Conservation (phyloP, 768 basidiomycete genomes). For the Clathrus columnatus region DNA sequence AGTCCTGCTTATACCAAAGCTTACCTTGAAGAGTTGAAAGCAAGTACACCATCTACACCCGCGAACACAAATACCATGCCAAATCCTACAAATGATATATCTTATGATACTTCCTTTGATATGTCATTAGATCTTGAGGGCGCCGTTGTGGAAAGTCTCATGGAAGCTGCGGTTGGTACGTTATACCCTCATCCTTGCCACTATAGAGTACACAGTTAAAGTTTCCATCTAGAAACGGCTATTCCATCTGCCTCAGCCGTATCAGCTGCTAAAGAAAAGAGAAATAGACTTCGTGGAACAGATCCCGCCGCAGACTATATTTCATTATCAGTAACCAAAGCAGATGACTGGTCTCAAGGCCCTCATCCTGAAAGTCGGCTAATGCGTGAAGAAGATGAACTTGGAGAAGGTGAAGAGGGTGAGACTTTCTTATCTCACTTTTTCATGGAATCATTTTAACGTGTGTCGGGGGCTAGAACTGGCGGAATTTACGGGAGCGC, state of each 20-base stretch:
- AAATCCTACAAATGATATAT: constrained; percentile 42
- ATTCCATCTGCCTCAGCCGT: constrained; percentile 71
- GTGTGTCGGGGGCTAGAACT: constrained; percentile 43
- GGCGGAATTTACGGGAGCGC: constrained; percentile 80
- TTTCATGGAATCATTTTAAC: not conserved
- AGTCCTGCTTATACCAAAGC: constrained; percentile 63
- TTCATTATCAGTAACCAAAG: constrained; percentile 60
- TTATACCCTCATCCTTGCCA: not conserved
- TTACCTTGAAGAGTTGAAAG: constrained; percentile 70
- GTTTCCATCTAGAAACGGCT: constrained; percentile 23
- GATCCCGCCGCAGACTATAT: constrained; percentile 54
- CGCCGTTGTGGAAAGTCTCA: constrained; percentile 23
- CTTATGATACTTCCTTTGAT: constrained; percentile 22
- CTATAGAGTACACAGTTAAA: constrained; percentile 23
- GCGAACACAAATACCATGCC: constrained; percentile 19
- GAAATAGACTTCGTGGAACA: constrained; percentile 48
- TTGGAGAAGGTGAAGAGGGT: constrained; percentile 88
- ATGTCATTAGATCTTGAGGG: constrained; percentile 25
- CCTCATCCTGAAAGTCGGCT: constrained; percentile 82
- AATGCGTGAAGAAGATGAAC: constrained; percentile 77
- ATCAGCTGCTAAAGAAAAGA: constrained; percentile 62
- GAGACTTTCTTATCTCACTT: constrained; percentile 19
- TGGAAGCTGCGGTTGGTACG: constrained; percentile 21
- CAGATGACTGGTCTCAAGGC: constrained; percentile 46
- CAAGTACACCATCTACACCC: constrained; percentile 54